phyloP scores from a whole-genome alignment of 371 early-diverging fungal genomes.

The Amoeboaphelidium occidentale region DNA sequence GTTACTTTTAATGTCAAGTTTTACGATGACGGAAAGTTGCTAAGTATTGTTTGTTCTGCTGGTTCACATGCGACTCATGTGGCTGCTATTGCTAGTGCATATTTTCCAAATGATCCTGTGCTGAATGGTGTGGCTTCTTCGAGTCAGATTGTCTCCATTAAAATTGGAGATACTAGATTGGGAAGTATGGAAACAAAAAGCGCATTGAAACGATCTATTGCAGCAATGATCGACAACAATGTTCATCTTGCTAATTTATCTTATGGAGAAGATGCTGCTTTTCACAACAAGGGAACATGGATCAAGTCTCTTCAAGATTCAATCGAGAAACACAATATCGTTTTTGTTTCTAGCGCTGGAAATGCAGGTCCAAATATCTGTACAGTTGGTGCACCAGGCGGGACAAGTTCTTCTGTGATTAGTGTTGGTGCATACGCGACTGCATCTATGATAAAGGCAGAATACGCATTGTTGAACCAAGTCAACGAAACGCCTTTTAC shows the following conservation, averaged over 20 bases:
- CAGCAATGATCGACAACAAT: slow-evolving; percentile 41
- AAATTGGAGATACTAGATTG: slow-evolving; percentile 72
- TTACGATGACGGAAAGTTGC: slow-evolving; percentile 49
- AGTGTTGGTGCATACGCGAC: slow-evolving; percentile 80
- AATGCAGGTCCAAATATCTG: slow-evolving; percentile 69
- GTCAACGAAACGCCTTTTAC: slow-evolving; percentile 54
- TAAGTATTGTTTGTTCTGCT: slow-evolving; percentile 21
- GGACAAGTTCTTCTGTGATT: slow-evolving; percentile 41
- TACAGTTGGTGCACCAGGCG: slow-evolving; percentile 68
- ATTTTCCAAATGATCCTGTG: slow-evolving; percentile 50
- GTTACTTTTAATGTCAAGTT: slow-evolving; percentile 73
- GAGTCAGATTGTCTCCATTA: slow-evolving; percentile 70
- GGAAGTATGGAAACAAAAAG: slow-evolving; percentile 63
- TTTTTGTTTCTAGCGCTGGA: slow-evolving; percentile 72
- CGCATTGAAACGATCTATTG: slow-evolving; percentile 57
- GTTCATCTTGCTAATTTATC: slow-evolving; percentile 86
- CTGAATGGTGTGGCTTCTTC: slow-evolving; percentile 77
- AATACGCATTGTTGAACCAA: slow-evolving; percentile 46
- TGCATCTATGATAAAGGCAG: slow-evolving; percentile 58
- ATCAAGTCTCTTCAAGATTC: slow-evolving; percentile 42
- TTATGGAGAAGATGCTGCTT: slow-evolving; percentile 57
- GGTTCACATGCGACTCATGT: slow-evolving; percentile 86
- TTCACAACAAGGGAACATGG: slow-evolving; percentile 51
- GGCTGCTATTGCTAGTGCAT: slow-evolving; percentile 24
- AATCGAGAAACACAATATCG: slow-evolving; percentile 47